Base-by-base conservation (phyloP, 495 filamentous ascomycete genomes). In the Aspergillus carlsbadensis region DNA sequence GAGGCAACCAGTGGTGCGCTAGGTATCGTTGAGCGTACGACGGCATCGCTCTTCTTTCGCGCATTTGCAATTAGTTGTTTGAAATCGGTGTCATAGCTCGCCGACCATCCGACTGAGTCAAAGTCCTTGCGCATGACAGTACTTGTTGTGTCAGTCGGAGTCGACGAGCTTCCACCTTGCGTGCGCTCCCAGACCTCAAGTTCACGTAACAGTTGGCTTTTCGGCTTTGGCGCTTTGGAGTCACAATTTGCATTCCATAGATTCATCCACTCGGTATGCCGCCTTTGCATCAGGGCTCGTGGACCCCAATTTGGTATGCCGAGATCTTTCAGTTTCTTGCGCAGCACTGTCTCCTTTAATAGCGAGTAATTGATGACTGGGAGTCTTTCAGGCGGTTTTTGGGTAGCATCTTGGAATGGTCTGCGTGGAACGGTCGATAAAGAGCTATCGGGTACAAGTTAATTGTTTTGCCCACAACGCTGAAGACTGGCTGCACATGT, bases 231-330 rank as follows among this genome's bases (percentile, higher is more conserved):
- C 4, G 70, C 73, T 51, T 78, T 81, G 2, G 91, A 87, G 68
- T 99, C 94, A 70, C 90, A 93, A 60, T 98, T 98, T 13, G 95
- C 90, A 67, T 99, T 99, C 87, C 90, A 97, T 22, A 98, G 66
- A 40, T 92, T 97, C 60, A 93, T 78, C 92, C 92, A 99, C 72
- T 99, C 94, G 1, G 81, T 89, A 60, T 98, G 92, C 54, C 94
- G 81, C 60, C 79, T 81, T 64, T 94, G 86, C 22, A 98, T 69
- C 7, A 90, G 73, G 37, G 77, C 74, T 37, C 82, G 81, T 1
- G 82, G 64, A 3, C 94, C 94, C 59, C 65, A 72, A 6, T 81
- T 77, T 0, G 91, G 87, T 46, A 99, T 83, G n/a, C 93, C 92
- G 2, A 94, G 77, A 3, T 96, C 91, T 37, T 71, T 63, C 6